These are phyloP conservation scores for Yarrowia osloensis DNA, from an alignment of 805 yeast genomes.

Conservation along the genomic window DNA sequence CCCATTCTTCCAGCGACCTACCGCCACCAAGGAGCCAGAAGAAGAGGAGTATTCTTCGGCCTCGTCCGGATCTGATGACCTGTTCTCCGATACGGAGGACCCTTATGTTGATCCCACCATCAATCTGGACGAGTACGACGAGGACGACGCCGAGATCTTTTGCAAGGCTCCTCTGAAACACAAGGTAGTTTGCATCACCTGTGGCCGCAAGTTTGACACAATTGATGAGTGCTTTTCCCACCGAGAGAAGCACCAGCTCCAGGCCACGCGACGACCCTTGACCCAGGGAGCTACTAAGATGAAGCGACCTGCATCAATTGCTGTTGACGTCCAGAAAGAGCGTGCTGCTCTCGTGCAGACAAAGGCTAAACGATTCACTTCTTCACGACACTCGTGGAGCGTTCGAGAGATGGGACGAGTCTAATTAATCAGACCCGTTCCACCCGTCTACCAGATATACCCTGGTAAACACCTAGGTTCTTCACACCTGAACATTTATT, in stretches of 20 bases:
- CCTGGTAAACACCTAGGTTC: background rate
- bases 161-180: constrained; percentile 13
- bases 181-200: constrained; percentile 19
- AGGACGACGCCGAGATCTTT: constrained; percentile 9
- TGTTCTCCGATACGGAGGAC: constrained; percentile 21
- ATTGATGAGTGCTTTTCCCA: constrained; percentile 13
- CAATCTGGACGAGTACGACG: constrained; percentile 23
- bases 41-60: constrained; percentile 1
- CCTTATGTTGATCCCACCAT: constrained; percentile 25
- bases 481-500: constrained; percentile 2
- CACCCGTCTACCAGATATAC: background rate
- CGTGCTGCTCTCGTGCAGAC: constrained; percentile 20
- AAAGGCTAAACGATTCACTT: constrained; percentile 1
- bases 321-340: constrained; percentile 1
- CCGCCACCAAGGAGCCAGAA: constrained; percentile 6
- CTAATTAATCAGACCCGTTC: background rate
- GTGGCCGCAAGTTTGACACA: constrained; percentile 20
- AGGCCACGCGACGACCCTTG: background rate
- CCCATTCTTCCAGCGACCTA: constrained; percentile 3
- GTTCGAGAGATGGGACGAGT: background rate
- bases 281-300: background rate
- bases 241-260: background rate
- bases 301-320: constrained; percentile 15
- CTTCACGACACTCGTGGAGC: constrained; percentile 25
- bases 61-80: constrained; percentile 15